Evolutionary conservation across 2,329 filamentous ascomycete genomes (phyloP), one percentile per base, ranked within the genome.

Genomic region (Alternaria metachromatica): DNA sequence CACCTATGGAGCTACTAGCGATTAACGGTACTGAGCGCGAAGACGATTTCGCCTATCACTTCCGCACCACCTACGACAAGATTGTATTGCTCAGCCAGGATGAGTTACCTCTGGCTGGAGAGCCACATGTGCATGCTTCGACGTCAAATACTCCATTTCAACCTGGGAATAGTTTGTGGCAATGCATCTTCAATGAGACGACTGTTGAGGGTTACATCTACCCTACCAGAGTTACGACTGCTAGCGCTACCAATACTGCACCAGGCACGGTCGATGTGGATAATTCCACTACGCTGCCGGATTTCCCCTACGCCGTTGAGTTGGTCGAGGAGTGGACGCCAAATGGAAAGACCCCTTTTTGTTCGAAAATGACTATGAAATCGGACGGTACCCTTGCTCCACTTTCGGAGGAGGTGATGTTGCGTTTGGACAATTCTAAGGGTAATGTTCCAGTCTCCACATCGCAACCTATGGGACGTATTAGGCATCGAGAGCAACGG

Each of bases 131-230:
- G 46, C 26, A 55, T 8, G n/a, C 26, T 9, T 4, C 41, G 23
- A 46, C 23, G 8, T 58, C 33, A 13, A 62, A 64, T 20, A 50
- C 65, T 3, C 50, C 30, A 0, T 66, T 75, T 8, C 48, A 64
- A 9, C 43, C 63, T 3, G 70, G 70, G 7, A 64, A 72, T 25
- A 53, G 62, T 8, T 60, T 72, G 4, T 78, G 75, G 75, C 67
- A 67, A 4, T 78, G 76, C 46, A 62, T 55, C 4, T 78, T 77
- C 62, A 72, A 76, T 41, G 63, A 74, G 9, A 76, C 74, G 2
- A 33, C 58, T 1, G 33, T 78, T 6, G 72, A 78, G 26, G 75
- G 74, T 1, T 70, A 69, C 25, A 64, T 77, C 9, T 73, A 73
- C 23, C 46, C 64, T 10, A 46, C 54, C 6, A 58, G 63, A 37